Conservation (phyloP, 2,329 filamentous ascomycete species). For the Cladosporium austrohemisphaericum region DNA sequence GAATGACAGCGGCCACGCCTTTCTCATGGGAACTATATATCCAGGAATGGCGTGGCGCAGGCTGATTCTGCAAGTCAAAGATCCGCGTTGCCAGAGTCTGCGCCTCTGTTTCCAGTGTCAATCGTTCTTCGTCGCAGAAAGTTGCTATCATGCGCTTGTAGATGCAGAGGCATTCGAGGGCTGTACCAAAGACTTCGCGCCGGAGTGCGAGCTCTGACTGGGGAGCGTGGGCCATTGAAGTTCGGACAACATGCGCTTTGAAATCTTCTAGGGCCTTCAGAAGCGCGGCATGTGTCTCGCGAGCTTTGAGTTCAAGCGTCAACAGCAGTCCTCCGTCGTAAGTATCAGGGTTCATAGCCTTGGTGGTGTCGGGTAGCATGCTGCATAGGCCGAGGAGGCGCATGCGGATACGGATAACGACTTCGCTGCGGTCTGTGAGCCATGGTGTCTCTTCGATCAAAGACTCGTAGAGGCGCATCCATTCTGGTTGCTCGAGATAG, state of each 20-base stretch:
- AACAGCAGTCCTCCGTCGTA: neutral
- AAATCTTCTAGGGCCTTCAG: constrained; percentile 23
- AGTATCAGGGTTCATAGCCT: constrained; percentile 16
- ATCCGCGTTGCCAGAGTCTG: constrained; percentile 30
- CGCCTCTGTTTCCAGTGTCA: constrained; percentile 28
- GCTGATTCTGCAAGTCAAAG: constrained; percentile 29
- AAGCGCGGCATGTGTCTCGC: constrained; percentile 18
- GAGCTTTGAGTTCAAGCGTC: constrained; percentile 11
- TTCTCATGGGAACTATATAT: constrained; percentile 27
- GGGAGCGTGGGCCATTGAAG: constrained; percentile 18
- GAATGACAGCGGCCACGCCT: constrained; percentile 23
- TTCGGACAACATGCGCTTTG: constrained; percentile 24
- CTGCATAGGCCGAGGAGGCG: constrained; percentile 23
- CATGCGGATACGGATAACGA: constrained; percentile 24
- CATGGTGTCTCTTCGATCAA: constrained; percentile 16
- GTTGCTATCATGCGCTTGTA: constrained; percentile 24
- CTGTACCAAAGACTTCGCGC: constrained; percentile 24
- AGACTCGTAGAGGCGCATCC: constrained; percentile 25
- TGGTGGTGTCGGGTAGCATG: constrained; percentile 22
- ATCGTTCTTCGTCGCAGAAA: constrained; percentile 21
- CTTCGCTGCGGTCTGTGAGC: constrained; percentile 24
- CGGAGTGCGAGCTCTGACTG: constrained; percentile 22
- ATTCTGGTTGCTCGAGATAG: constrained; percentile 33
- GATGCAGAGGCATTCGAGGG: constrained; percentile 23
- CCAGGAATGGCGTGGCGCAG: constrained; percentile 25